Evolutionary conservation across 192 early-diverging fungal species (phyloP).

Genomic region (Tieghemiomyces parasiticus): DNA sequence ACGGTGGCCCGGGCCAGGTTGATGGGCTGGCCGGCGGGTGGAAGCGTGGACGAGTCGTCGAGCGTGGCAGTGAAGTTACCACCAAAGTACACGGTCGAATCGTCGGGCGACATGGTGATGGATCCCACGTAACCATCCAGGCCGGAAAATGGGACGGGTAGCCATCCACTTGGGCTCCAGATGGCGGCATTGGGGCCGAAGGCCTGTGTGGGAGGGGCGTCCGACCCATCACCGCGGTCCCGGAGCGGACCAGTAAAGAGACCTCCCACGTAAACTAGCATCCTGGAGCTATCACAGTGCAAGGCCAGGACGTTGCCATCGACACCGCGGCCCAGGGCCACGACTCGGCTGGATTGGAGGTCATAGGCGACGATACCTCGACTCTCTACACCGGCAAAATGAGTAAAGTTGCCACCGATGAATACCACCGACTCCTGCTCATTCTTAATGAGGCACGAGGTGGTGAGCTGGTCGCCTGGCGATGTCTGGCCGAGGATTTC

Average conservation of each 20-base stretch:
- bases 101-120: constrained; percentile 29
- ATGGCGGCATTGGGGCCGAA: constrained; percentile 20
- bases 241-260: constrained; percentile 23
- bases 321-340: constrained; percentile 23
- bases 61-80: constrained; percentile 49
- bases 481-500: constrained; percentile 17
- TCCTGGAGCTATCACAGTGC: constrained; percentile 21
- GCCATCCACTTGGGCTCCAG: constrained; percentile 28
- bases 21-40: constrained; percentile 31
- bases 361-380: constrained; percentile 23
- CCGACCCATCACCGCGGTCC: constrained; percentile 14
- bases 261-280: constrained; percentile 30
- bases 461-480: constrained; percentile 15
- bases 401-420: constrained; percentile 23
- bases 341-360: constrained; percentile 14
- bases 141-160: constrained; percentile 43
- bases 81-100: constrained; percentile 41
- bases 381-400: constrained; percentile 17
- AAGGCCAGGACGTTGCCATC: constrained; percentile 25
- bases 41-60: constrained; percentile 37
- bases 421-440: constrained; percentile 18
- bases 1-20: constrained; percentile 27
- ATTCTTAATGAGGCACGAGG: constrained; percentile 24
- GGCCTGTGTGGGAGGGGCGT: constrained; percentile 19
- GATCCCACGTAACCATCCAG: constrained; percentile 49